Evolutionary conservation across 2,329 filamentous ascomycete genomes (phyloP).

Genomic region (Leptosphaerulina australis): DNA sequence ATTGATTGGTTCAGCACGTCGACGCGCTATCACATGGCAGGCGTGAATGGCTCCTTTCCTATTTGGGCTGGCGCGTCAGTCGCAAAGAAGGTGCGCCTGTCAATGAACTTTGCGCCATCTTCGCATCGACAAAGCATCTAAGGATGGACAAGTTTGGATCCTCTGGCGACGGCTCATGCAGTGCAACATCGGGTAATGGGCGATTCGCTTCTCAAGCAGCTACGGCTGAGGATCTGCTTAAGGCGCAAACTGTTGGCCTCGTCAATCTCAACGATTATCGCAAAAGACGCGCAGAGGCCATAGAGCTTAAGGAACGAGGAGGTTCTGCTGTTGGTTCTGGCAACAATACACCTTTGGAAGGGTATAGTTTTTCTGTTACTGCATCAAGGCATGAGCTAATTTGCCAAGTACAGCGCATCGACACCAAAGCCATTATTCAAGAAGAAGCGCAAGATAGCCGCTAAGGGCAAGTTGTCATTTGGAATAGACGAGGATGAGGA

Average conservation of each 20-base stretch:
- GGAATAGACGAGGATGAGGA: conserved; percentile 71
- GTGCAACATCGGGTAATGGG: conserved; percentile 45
- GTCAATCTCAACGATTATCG: conserved; percentile 93
- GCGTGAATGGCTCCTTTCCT: conserved; percentile 9
- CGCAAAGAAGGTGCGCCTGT: conserved; percentile 1
- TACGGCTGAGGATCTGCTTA: conserved; percentile 80
- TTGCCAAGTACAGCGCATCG: conserved; percentile 62
- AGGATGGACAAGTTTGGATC: conserved; percentile 39
- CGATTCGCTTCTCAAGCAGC: conserved; percentile 78
- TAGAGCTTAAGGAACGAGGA: conserved; percentile 87
- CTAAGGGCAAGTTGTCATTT: conserved; percentile 71
- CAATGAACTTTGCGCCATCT: neutral
- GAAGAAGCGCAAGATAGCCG: conserved; percentile 61
- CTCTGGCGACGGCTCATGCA: conserved; percentile 25
- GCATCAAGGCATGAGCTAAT: conserved; percentile 52
- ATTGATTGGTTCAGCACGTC: conserved; percentile 19
- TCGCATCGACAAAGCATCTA: neutral
- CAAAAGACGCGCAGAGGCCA: conserved; percentile 91
- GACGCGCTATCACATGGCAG: conserved; percentile 34
- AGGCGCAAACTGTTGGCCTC: conserved; percentile 86
- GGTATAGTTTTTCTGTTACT: conserved; percentile 56
- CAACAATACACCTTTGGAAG: conserved; percentile 61
- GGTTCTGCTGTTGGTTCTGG: conserved; percentile 67
- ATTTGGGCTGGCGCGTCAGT: conserved; percentile 10
- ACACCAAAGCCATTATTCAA: conserved; percentile 59